Conservation (phyloP, 2,329 filamentous ascomycete genomes). For the Cladophialophora psammophila region DNA sequence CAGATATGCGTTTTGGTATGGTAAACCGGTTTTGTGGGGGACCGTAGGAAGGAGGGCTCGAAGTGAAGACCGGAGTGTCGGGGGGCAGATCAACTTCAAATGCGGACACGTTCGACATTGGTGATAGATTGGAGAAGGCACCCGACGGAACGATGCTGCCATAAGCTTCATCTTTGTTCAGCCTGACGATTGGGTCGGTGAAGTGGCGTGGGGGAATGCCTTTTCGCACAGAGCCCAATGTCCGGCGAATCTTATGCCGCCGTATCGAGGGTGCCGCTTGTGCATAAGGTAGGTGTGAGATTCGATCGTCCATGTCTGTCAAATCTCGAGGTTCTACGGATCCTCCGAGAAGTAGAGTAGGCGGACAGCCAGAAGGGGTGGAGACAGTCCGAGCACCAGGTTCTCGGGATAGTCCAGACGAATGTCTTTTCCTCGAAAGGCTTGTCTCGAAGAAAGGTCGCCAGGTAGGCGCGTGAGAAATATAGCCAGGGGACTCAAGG, state of each 20-base stretch:
- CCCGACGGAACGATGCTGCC: slow-evolving; percentile 37
- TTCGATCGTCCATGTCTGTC: slow-evolving; percentile 21
- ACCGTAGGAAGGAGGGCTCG: slow-evolving; percentile 35
- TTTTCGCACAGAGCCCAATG: slow-evolving; percentile 45
- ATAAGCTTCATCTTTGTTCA: slow-evolving; percentile 38
- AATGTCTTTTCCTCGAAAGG: slow-evolving; percentile 51
- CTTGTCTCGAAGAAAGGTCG: slow-evolving; percentile 50
- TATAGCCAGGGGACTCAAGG: slow-evolving; percentile 20
- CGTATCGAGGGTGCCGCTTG: slow-evolving; percentile 19
- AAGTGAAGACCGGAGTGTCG: slow-evolving; percentile 39
- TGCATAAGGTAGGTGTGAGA: slow-evolving; percentile 6
- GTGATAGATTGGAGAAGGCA: slow-evolving; percentile 40
- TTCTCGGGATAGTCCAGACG: slow-evolving; percentile 41
- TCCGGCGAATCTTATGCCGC: slow-evolving; percentile 42
- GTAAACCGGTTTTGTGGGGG: slow-evolving; percentile 32
- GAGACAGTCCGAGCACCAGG: slow-evolving; percentile 30
- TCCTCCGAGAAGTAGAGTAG: slow-evolving; percentile 33
- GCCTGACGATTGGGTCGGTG: slow-evolving; percentile 39
- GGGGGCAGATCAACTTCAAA: slow-evolving; percentile 43
- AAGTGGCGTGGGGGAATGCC: slow-evolving; percentile 36
- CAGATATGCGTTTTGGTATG: slow-evolving; percentile 60
- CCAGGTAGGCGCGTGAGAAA: slow-evolving; percentile 42
- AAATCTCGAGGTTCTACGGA: slow-evolving; percentile 30
- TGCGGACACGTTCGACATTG: slow-evolving; percentile 42
- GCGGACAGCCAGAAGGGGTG: slow-evolving; percentile 13